These are phyloP conservation scores for Pythium sukuiense DNA, from an alignment of 352 stramenopile genomes.

Conservation along the genomic window DNA sequence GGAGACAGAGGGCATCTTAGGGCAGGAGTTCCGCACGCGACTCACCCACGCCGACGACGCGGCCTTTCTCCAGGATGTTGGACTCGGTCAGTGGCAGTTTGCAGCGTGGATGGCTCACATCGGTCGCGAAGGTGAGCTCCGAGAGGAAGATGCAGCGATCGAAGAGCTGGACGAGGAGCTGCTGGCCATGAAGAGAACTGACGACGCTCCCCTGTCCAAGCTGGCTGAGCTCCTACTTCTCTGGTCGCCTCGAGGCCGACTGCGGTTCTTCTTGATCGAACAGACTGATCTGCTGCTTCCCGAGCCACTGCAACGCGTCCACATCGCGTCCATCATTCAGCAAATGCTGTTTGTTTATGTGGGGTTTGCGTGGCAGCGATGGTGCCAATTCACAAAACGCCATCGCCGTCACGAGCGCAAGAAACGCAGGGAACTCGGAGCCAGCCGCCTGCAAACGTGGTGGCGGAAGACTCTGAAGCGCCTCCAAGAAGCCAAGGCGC, in stretches of 20 bases:
- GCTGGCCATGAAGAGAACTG: constrained; percentile 4
- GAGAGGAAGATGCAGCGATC: constrained; percentile 47
- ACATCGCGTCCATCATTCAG: constrained; percentile 47
- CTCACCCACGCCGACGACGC: constrained; percentile 41
- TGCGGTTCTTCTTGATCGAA: constrained; percentile 58
- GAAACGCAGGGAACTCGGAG: constrained; percentile 26
- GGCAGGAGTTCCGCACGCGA: constrained; percentile 41
- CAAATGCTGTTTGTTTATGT: constrained; percentile 65
- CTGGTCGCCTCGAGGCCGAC: constrained; percentile 43
- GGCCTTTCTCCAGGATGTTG: constrained; percentile 38
- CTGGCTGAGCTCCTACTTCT: constrained; percentile 9
- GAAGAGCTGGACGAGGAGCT: constrained; percentile 16
- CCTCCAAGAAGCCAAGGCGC: neutral
- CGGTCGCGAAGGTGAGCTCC: constrained; percentile 35
- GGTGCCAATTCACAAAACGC: constrained; percentile 40
- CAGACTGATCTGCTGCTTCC: constrained; percentile 46
- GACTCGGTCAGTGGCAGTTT: constrained; percentile 41
- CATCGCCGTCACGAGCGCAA: constrained; percentile 39
- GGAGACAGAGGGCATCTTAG: constrained; percentile 43
- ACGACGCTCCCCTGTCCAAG: neutral
- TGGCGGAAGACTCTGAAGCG: constrained; percentile 29
- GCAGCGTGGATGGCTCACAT: constrained; percentile 49
- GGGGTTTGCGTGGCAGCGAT: constrained; percentile 61
- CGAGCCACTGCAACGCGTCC: constrained; percentile 33
- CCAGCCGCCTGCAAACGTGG: constrained; percentile 47